A percentile compares a stretch with the other conserved stretches of the same genome.
phyloP scores from a whole-genome alignment of 2,329 filamentous ascomycete species.

The Diaporthe destruens region DNA sequence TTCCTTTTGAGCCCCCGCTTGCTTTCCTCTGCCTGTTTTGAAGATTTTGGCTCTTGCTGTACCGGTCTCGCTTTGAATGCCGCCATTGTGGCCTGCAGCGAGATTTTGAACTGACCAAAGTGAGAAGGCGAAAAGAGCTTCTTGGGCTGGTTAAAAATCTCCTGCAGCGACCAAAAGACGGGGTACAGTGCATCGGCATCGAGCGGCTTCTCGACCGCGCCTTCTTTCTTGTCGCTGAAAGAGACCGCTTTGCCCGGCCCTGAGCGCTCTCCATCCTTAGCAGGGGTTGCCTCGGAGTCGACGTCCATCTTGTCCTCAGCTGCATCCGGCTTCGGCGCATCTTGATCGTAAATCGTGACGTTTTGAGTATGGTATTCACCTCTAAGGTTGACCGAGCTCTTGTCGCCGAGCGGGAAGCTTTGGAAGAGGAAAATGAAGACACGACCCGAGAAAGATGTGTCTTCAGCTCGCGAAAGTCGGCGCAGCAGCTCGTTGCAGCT shows the following conservation, averaged over 20 bases:
- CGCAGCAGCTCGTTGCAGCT: conserved; percentile 96
- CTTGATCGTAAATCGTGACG: conserved; percentile 84
- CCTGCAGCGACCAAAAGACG: conserved; percentile 92
- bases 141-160: conserved; percentile 91
- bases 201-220: conserved; percentile 62
- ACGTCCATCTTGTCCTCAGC: conserved; percentile 74
- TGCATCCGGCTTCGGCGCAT: conserved; percentile 52
- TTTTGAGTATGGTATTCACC: conserved; percentile 98
- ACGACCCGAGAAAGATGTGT: conserved; percentile 95
- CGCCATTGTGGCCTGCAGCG: conserved; percentile 75
- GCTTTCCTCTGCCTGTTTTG: conserved; percentile 71
- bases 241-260: conserved; percentile 58
- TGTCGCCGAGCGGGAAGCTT: conserved; percentile 95
- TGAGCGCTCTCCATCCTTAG: conserved; percentile 51
- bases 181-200: conserved; percentile 85
- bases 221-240: conserved; percentile 58
- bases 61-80: conserved; percentile 66
- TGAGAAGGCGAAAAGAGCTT: conserved; percentile 79
- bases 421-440: conserved; percentile 99
- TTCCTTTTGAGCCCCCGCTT: conserved; percentile 80
- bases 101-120: conserved; percentile 85
- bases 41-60: conserved; percentile 58
- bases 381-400: conserved; percentile 95
- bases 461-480: conserved; percentile 92
- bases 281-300: conserved; percentile 62